Evolutionary conservation across 2,329 filamentous ascomycete species (phyloP), one percentile per base, ranked within the genome.

Genomic region (Pseudogymnoascus sp.): DNA sequence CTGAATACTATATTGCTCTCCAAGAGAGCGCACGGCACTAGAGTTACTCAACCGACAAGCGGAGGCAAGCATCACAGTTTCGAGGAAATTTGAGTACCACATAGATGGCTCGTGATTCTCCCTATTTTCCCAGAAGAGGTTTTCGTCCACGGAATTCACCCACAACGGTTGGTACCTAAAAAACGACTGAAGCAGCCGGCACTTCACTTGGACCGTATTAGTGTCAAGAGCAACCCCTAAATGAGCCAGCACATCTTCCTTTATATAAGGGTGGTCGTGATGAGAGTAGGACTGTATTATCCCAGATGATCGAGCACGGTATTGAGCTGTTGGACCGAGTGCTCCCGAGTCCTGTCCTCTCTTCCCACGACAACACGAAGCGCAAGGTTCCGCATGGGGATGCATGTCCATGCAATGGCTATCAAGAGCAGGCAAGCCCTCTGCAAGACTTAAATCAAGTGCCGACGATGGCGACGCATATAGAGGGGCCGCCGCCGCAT

Each of bases 151-250:
- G 38, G 38, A 19, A 43, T 60, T 39, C 33, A 60, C 59, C 59
- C 59, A 60, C 19, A 60, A 39, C 12, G 35, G 33, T 12, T 60
- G 59, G 38, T 60, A 60, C 59, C 38, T 60, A 39, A 60, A 60
- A 38, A 60, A 60, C 1, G 59, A 60, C 21, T 60, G 33, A 60
- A 60, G 38, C 19, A 60, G 59, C 33, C 38, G 12, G 59, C 38
- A 35, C 21, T 39, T 35, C 59, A 60, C 33, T 7, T 60, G 59
- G 8, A 39, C 16, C 11, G 59, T 38, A 60, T 35, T 38, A 43
- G 59, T 35, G 59, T 43, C 31, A 60, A 60, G 33, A 26, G 33
- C 21, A 60, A 60, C 43, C n/a, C 38, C 59, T n/a, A 60, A 14
- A 23, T 45, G 41, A 23, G 41, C 41, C 23, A 45, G 21, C 41